Percentiles rank a stretch among this genome's conserved stretches.
These are phyloP conservation scores for Pleodorina starrii DNA, from an alignment of 139 green algal genomes.

Conservation along the genomic window DNA sequence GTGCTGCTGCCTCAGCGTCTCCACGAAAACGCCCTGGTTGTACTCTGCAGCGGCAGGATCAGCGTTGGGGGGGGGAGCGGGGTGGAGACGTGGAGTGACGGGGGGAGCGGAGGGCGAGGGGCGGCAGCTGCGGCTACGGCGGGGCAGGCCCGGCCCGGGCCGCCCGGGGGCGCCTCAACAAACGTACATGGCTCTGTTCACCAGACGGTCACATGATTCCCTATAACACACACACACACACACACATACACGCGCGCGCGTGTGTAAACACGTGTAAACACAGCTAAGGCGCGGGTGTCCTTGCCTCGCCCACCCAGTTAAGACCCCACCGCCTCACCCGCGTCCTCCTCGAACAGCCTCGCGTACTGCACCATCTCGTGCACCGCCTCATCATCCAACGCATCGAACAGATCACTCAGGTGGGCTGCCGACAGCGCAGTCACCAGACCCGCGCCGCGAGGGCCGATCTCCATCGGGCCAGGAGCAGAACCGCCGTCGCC, in stretches of 20 bases:
- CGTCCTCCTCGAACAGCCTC: constrained; percentile 54
- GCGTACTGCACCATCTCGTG: constrained; percentile 60
- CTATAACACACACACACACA: too few species aligned
- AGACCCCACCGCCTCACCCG: constrained; percentile 32
- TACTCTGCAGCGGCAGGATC: constrained; percentile 11
- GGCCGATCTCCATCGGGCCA: not conserved
- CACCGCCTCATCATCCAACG: constrained; percentile 61
- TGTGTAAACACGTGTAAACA: too few species aligned
- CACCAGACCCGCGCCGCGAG: constrained; percentile 22
- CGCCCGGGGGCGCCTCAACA: too few species aligned
- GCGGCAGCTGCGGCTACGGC: too few species aligned
- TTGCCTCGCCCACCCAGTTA: too few species aligned
- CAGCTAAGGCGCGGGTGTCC: too few species aligned
- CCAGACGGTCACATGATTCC: too few species aligned
- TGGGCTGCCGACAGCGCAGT: constrained; percentile 16
- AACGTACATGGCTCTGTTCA: too few species aligned
- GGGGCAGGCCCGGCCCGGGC: too few species aligned
- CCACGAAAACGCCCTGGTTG: constrained; percentile 56
- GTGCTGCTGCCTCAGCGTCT: constrained; percentile 59
- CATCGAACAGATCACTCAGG: constrained; percentile 56
- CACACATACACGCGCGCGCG: too few species aligned
- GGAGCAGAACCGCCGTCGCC: not conserved
- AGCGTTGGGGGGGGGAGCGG: not conserved
- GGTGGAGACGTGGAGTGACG: not conserved
- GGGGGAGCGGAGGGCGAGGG: not conserved